Evolutionary conservation across 2,329 filamentous ascomycete species (phyloP), one percentile per base, ranked within the genome.

Genomic region (Aspergillus tubingensis): DNA sequence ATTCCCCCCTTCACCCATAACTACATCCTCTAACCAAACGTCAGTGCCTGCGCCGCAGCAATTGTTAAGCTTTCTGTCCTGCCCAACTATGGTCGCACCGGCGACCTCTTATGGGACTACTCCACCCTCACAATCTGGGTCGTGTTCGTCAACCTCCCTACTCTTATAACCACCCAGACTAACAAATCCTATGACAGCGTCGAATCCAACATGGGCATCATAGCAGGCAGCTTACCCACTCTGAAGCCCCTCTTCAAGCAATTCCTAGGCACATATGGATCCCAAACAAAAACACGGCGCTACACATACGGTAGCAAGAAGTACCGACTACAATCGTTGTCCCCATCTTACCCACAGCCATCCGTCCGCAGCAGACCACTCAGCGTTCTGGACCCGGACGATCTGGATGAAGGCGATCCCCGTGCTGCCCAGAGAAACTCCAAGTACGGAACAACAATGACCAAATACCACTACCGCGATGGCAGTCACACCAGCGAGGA

Each of bases 51-150:
- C 38, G 74, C 72, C 7, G 76, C 79, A 0, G 75, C 77, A 7
- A 75, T 81, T 15, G 71, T 81, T 49, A 82, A 82, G 60, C 65
- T 79, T 8, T 70, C 69, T 1, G 78, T 74, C 58, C 62, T 80
- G 3, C 65, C 72, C 13, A 75, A 73, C 54, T 79, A 80, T 53
- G 79, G 77, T 10, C 74, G 73, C 17, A 64, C 67, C 0, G 75
- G 75, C 8, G 79, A 82, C 55, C 77, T 77, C 62, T 70, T 82
- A 0, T 81, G 79, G 79, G 78, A 80, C 60, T 79, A 72, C 2
- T 74, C 78, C 27, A 76, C 81, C 65, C 74, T 85, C 1, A 82
- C 80, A 10, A 78, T 82, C 58, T 82, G 81, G 80, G 77, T 76
- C 3, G 74, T 79, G 64, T 64, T 60, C 36, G 59, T 54, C 19